Percentiles rank a stretch among this genome's conserved stretches.
phyloP scores from a whole-genome alignment of 1,284 basidiomycete genomes.

The Apiotrichum akiyoshidainum region DNA sequence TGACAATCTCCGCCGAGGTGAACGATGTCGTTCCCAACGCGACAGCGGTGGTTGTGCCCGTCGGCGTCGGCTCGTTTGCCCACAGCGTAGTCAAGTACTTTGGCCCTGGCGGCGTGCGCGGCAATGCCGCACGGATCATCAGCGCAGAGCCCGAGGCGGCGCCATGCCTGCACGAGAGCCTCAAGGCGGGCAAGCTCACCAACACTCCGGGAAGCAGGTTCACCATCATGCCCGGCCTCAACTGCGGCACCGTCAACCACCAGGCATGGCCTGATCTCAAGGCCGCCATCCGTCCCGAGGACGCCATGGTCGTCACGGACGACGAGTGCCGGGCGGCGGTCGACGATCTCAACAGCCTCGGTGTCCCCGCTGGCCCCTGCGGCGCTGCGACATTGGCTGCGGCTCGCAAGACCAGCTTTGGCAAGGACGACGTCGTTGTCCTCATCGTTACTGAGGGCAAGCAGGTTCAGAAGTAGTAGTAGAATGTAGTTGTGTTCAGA shows the following conservation, averaged over 20 bases:
- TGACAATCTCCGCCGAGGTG: constrained; percentile 11
- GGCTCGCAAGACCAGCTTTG: constrained; percentile 9
- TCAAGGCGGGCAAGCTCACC: constrained; percentile 2
- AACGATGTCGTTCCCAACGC: constrained; percentile 1
- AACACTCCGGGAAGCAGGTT: neutral
- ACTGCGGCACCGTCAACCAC: constrained; percentile 17
- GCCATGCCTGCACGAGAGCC: constrained; percentile 14
- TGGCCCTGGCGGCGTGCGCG: neutral
- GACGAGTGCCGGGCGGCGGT: constrained; percentile 7
- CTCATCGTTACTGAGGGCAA: constrained; percentile 20
- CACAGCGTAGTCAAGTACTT: constrained; percentile 17
- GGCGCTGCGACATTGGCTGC: constrained; percentile 19
- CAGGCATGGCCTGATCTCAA: constrained; percentile 18
- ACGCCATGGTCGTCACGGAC: constrained; percentile 18
- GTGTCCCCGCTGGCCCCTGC: constrained; percentile 16
- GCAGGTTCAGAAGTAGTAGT: neutral
- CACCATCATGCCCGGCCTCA: constrained; percentile 20
- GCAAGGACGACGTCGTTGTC: constrained; percentile 15
- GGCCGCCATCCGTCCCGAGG: constrained; percentile 4
- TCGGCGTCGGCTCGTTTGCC: constrained; percentile 20
- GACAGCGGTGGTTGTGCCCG: constrained; percentile 18
- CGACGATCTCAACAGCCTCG: neutral
- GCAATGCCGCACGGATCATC: constrained; percentile 7
- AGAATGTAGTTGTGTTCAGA: no score
- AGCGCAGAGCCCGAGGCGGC: constrained; percentile 18